A percentile compares a stretch with the other conserved stretches of the same genome.
phyloP scores from a whole-genome alignment of 108 stramenopile species.

The Tribonema minus region DNA sequence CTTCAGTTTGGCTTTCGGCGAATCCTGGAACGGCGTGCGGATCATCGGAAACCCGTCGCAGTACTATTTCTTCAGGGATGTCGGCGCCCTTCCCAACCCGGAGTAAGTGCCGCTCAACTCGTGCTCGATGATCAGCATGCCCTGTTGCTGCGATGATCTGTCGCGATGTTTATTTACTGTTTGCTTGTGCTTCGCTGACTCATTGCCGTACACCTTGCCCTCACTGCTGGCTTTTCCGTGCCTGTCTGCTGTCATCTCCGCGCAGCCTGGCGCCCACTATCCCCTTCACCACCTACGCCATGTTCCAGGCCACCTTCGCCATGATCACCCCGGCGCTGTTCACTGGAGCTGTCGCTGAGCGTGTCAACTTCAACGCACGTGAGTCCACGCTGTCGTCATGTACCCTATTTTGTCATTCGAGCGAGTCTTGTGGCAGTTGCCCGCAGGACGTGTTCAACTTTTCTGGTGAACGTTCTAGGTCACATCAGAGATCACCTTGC shows the following conservation, averaged over 20 bases:
- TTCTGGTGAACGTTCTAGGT: not conserved
- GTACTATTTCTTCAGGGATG: not conserved
- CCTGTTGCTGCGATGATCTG: not conserved
- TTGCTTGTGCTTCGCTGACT: not conserved
- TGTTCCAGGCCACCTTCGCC: constrained; percentile 18
- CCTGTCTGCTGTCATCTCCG: too few species aligned
- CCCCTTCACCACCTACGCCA: constrained; percentile 1
- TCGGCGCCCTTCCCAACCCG: not conserved
- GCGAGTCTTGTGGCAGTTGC: too few species aligned
- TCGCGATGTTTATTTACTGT: not conserved
- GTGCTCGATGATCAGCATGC: too few species aligned
- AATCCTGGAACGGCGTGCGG: not conserved
- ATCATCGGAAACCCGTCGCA: constrained; percentile 1
- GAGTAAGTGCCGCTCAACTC: too few species aligned
- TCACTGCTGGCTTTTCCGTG: too few species aligned
- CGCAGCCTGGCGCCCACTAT: not conserved
- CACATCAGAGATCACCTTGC: not conserved
- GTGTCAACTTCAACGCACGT: constrained; percentile 3
- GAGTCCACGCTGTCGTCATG: too few species aligned
- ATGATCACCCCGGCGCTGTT: constrained; percentile 21
- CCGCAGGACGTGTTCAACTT: too few species aligned
- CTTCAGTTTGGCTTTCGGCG: constrained; percentile 6
- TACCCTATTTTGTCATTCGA: too few species aligned
- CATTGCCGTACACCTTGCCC: not conserved
- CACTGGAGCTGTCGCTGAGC: constrained; percentile 14